Conservation (phyloP, 2,329 filamentous ascomycete genomes). For the Aulographum hederae region DNA sequence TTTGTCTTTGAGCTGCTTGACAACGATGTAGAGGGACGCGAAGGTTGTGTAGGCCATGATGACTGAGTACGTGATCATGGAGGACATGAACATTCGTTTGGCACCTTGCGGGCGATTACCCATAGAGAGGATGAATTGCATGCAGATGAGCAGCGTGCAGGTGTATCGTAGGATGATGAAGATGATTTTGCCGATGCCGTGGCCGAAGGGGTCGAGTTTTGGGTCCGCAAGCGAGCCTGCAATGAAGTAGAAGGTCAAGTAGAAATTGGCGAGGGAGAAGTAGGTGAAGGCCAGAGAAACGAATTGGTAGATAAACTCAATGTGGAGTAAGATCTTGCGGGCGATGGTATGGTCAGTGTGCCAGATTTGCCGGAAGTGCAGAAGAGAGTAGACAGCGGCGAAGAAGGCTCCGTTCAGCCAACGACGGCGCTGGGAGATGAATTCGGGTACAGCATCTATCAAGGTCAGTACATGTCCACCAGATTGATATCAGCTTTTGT, state of each 20-base stretch:
- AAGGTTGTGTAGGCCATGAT: conserved; percentile 97
- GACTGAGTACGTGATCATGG: conserved; percentile 76
- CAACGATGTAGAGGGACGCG: conserved; percentile 72
- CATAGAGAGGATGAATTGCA: conserved; percentile 91
- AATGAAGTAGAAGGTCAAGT: conserved; percentile 96
- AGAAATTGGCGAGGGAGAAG: conserved; percentile 98
- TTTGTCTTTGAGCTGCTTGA: conserved; percentile 50
- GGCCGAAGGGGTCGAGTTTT: conserved; percentile 74
- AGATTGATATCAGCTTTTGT: too few relatives aligned
- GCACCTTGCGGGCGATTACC: conserved; percentile 93
- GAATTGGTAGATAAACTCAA: conserved; percentile 92
- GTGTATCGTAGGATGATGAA: conserved; percentile 76
- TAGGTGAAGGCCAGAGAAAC: conserved; percentile 88
- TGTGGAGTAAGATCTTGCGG: conserved; percentile 78
- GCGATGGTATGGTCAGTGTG: conserved; percentile 74
- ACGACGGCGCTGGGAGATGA: conserved; percentile 85
- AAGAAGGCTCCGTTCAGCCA: conserved; percentile 99
- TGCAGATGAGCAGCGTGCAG: conserved; percentile 71
- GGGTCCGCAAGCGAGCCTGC: conserved; percentile 73
- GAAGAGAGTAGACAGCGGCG: conserved; percentile 88
- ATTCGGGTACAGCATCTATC: conserved; percentile 77
- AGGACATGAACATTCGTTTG: conserved; percentile 71
- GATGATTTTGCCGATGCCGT: conserved; percentile 66
- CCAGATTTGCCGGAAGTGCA: conserved; percentile 91
- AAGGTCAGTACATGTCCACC: not conserved